Evolutionary conservation across 2,329 filamentous ascomycete species (phyloP), one percentile per base, ranked within the genome.

Genomic region (Bertia moriformis): DNA sequence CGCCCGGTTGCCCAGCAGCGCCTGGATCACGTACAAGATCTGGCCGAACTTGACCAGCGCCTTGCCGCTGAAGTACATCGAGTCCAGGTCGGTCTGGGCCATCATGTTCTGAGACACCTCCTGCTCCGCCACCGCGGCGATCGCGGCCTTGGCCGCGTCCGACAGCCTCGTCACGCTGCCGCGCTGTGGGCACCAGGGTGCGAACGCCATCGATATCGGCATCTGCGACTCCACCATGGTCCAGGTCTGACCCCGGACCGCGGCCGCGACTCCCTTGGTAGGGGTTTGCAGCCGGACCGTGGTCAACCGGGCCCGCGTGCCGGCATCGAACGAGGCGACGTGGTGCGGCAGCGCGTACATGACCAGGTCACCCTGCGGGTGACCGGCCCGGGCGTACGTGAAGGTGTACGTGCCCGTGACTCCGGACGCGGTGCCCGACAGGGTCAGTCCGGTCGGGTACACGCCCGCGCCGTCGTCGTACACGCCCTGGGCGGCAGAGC

Each of bases 261-360:
- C 82, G 1, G 72, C 82, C 4, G 82, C 83, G 13, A 74, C 61
- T 10, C 91, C 91, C 59, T 95, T 96, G 15, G 86, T 93, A 0
- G 86, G 82, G 1, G 86, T 89, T 41, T 79, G 73, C 39, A 96
- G 62, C 44, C 71, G 65, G 2, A 91, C 54, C 3, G 62, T 55
- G 2, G 62, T 71, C 29, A 63, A 51, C 4, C 65, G 62, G 18
- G 64, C 60, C 10, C 60, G 61, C 5, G 73, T 74, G 1, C 58
- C 57, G 1, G 56, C 48, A 46, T 85, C 73, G 43, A 96, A 88
- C 0, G 83, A 86, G 20, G 75, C 63, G 3, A 85, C 54, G 47
- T 96, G 91, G 55, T 96, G 91, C 17, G 88, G 86, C 37, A 98
- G 62, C 14, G 83, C 84, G 54, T 83, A 95, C 78, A 93, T 91